Percentiles rank a stretch among this genome's conserved stretches.
phyloP scores from a whole-genome alignment of 2,329 filamentous ascomycete genomes.

The Cordyceps militaris region DNA sequence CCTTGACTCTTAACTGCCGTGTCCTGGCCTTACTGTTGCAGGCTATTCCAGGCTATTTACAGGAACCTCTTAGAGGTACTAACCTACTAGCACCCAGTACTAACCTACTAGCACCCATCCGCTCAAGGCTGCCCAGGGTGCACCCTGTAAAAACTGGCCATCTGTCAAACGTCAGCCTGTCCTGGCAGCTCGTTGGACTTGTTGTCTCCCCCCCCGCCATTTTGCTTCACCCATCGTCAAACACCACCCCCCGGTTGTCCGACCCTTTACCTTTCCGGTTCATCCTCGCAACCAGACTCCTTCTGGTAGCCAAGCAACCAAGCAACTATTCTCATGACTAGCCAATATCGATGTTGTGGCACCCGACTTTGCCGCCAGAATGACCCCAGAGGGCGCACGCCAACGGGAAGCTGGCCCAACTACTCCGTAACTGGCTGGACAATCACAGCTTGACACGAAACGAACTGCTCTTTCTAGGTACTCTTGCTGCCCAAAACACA shows the following conservation, averaged over 20 bases:
- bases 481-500: slow-evolving; percentile 6
- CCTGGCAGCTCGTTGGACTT: neutral
- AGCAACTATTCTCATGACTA: neutral
- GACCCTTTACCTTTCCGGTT: neutral
- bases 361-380: neutral
- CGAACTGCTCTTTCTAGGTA: neutral
- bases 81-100: too few relatives aligned
- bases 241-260: neutral
- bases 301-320: neutral
- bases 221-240: neutral
- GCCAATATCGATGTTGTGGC: neutral
- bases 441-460: slow-evolving; percentile 7
- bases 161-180: neutral
- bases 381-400: neutral
- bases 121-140: too few relatives aligned
- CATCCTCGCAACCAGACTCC: neutral
- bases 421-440: too few relatives aligned
- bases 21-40: too few relatives aligned
- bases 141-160: neutral
- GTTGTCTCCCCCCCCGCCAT: slow-evolving; percentile 3
- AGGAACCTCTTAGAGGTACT: too few relatives aligned
- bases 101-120: too few relatives aligned
- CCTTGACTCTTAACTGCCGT: too few relatives aligned
- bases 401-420: neutral
- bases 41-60: too few relatives aligned